These are phyloP conservation scores for Rosa persica DNA, from an alignment of 306 rosid genomes.

Conservation along the genomic window DNA sequence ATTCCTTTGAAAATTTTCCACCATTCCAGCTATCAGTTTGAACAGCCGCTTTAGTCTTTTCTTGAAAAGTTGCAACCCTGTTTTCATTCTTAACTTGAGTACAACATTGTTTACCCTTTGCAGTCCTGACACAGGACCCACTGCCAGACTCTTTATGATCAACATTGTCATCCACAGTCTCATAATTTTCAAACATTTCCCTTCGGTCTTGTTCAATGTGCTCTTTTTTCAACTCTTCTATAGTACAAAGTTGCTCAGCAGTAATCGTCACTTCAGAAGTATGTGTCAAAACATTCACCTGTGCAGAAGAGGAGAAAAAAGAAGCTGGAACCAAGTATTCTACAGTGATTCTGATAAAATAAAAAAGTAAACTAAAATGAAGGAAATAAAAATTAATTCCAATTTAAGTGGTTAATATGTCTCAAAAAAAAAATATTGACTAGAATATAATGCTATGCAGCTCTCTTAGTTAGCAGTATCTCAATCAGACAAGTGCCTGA, in stretches of 20 bases:
- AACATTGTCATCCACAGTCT: neutral
- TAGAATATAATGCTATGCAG: no score
- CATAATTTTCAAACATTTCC: constrained; percentile 41
- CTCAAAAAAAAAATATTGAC: no score
- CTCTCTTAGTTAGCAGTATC: no score
- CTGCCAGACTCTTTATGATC: constrained; percentile 7
- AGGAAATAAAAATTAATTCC: neutral
- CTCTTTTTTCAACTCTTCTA: constrained; percentile 34
- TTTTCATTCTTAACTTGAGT: constrained; percentile 12
- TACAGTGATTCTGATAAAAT: neutral
- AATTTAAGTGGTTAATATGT: no score
- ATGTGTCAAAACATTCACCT: constrained; percentile 79
- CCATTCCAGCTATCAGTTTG: neutral
- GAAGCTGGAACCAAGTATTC: neutral
- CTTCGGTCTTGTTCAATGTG: constrained; percentile 53
- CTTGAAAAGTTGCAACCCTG: neutral
- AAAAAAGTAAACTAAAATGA: neutral
- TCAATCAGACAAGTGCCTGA: no score
- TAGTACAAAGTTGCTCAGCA: neutral
- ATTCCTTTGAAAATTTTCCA: neutral
- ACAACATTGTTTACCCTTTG: constrained; percentile 9
- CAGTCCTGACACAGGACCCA: constrained; percentile 16
- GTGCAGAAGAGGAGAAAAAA: neutral
- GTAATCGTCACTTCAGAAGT: constrained; percentile 42
- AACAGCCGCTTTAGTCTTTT: constrained; percentile 11